A percentile compares a stretch with the other conserved stretches of the same genome.
These are phyloP conservation scores for Penicillium sp. DNA, from an alignment of 2,329 filamentous ascomycete genomes.

Conservation along the genomic window DNA sequence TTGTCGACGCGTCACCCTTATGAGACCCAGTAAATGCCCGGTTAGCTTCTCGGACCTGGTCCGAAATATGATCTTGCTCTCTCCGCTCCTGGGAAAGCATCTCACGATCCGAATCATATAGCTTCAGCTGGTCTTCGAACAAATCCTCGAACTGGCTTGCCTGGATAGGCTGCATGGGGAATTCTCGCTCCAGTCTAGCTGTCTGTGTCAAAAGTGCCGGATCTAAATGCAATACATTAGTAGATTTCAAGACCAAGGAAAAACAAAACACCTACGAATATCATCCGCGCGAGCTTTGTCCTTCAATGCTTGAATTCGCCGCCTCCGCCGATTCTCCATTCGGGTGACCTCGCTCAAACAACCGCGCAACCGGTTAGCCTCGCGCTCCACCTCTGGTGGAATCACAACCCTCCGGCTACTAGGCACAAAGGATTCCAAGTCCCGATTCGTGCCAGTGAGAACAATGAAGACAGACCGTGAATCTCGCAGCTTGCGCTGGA, in stretches of 20 bases:
- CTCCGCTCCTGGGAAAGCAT: conserved; percentile 68
- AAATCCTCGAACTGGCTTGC: conserved; percentile 89
- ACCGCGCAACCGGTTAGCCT: conserved; percentile 73
- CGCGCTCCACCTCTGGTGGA: conserved; percentile 75
- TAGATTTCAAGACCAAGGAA: not conserved
- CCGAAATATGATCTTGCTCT: conserved; percentile 72
- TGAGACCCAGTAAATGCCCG: conserved; percentile 73
- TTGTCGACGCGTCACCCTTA: conserved; percentile 63
- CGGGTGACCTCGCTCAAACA: conserved; percentile 82
- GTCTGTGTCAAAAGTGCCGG: conserved; percentile 79
- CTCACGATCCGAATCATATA: conserved; percentile 77
- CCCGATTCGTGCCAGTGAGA: conserved; percentile 75
- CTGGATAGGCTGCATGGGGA: conserved; percentile 79
- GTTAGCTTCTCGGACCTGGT: conserved; percentile 72
- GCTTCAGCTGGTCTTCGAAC: conserved; percentile 76
- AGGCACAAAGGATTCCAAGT: conserved; percentile 84
- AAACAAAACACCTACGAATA: conserved; percentile 59
- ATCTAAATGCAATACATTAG: conserved; percentile 44
- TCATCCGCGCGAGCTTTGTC: conserved; percentile 84
- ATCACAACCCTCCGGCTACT: conserved; percentile 77
- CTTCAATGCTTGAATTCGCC: conserved; percentile 74
- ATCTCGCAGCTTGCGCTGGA: conserved; percentile 74
- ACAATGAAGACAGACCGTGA: conserved; percentile 74
- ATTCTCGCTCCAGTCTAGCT: conserved; percentile 78
- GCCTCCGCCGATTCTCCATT: conserved; percentile 75